phyloP scores from a whole-genome alignment of 1,284 basidiomycete species.

The Termitomyces sp. region DNA sequence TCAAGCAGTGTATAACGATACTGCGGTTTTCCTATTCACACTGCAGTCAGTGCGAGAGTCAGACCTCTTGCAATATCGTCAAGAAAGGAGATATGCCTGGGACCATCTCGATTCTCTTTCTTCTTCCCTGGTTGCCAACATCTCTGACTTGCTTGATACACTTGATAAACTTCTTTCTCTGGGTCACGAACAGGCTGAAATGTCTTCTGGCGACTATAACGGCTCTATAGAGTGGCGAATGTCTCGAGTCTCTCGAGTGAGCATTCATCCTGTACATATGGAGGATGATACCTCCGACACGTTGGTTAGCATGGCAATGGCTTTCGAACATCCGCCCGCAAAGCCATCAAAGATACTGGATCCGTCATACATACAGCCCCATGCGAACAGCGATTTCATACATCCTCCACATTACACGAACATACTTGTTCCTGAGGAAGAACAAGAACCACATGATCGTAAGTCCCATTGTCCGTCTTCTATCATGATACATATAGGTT shows the following conservation, averaged over 20 bases:
- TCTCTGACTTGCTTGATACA: constrained; percentile 50
- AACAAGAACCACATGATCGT: constrained; percentile 21
- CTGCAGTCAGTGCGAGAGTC: constrained; percentile 46
- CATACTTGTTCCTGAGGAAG: constrained; percentile 11
- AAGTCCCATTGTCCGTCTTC: constrained; percentile 17
- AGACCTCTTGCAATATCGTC: constrained; percentile 27
- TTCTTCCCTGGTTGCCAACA: constrained; percentile 47
- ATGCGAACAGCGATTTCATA: constrained; percentile 13
- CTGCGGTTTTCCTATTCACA: constrained; percentile 49
- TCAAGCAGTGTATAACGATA: constrained; percentile 71
- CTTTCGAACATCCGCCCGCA: constrained; percentile 32
- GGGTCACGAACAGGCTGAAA: constrained; percentile 65
- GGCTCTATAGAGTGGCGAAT: constrained; percentile 71
- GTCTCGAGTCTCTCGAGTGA: constrained; percentile 63
- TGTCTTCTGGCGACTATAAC: constrained; percentile 62
- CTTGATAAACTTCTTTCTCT: constrained; percentile 56
- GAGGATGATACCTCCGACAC: constrained; percentile 43
- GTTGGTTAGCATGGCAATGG: constrained; percentile 57
- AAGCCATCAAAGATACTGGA: constrained; percentile 9
- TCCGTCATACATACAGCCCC: constrained; percentile 4
- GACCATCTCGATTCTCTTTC: constrained; percentile 45
- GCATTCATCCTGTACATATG: constrained; percentile 29
- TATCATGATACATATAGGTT: neutral
- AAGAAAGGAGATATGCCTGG: constrained; percentile 34
- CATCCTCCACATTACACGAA: constrained; percentile 4